phyloP scores from a whole-genome alignment of 257 asterid species.

The Ilex aquifolium region DNA sequence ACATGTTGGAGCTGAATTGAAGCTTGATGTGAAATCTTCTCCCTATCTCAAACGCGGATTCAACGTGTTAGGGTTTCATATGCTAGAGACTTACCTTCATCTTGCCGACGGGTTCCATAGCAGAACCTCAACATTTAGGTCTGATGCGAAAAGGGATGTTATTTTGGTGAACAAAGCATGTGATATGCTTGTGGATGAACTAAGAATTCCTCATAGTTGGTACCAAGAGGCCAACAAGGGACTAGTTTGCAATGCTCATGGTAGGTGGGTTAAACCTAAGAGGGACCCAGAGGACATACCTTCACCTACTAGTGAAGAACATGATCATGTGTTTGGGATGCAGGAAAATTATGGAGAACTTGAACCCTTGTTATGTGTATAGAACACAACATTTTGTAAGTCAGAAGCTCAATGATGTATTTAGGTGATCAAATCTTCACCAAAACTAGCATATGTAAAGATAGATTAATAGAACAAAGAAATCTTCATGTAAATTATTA shows the following conservation, averaged over 20 bases:
- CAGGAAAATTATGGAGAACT: slow-evolving; percentile 13
- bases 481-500: too few relatives aligned
- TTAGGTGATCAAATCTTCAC: too few relatives aligned
- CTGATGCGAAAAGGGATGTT: slow-evolving; percentile 56
- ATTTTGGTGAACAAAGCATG: slow-evolving; percentile 72
- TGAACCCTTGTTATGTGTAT: slow-evolving; percentile 15
- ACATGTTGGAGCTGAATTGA: slow-evolving; percentile 68
- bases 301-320: slow-evolving; percentile 32
- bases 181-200: slow-evolving; percentile 69
- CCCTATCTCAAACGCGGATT: slow-evolving; percentile 53
- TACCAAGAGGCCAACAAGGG: slow-evolving; percentile 69
- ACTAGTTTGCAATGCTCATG: slow-evolving; percentile 42
- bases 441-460: too few relatives aligned
- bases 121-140: slow-evolving; percentile 40
- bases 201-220: slow-evolving; percentile 65
- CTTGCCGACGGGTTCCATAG: slow-evolving; percentile 51
- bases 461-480: too few relatives aligned
- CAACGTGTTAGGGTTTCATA: slow-evolving; percentile 55
- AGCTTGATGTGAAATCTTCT: slow-evolving; percentile 48
- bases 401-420: too few relatives aligned
- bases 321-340: slow-evolving; percentile 6
- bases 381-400: neutral
- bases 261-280: slow-evolving; percentile 74
- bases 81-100: slow-evolving; percentile 74
- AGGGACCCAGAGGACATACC: slow-evolving; percentile 69